Evolutionary conservation across 2,329 filamentous ascomycete genomes (phyloP).

Genomic region (Pseudogymnoascus sp.): DNA sequence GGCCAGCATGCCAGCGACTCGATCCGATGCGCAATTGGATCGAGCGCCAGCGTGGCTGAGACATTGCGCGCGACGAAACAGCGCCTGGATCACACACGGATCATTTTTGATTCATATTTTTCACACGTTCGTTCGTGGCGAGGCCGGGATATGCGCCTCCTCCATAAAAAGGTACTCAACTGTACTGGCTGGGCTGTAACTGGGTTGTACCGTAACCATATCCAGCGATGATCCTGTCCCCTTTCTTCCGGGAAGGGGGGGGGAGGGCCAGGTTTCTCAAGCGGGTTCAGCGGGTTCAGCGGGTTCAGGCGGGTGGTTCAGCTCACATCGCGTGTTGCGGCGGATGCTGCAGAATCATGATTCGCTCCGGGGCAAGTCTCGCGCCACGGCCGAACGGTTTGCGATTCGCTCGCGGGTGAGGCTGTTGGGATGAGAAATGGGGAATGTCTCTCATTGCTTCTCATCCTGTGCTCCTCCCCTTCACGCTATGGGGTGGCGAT

Average conservation of each 20-base stretch:
- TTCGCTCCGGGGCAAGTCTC: background rate
- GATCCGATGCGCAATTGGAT: conserved; percentile 5
- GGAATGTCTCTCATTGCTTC: background rate
- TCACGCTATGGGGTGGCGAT: background rate
- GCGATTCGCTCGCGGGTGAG: background rate
- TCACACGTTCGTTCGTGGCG: background rate
- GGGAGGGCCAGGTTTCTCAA: background rate
- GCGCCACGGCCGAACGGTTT: conserved; percentile 2
- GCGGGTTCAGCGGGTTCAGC: background rate
- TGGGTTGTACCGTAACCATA: background rate
- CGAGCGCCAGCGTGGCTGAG: background rate
- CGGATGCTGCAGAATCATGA: background rate
- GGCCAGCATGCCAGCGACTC: background rate
- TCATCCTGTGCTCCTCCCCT: background rate
- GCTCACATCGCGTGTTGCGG: conserved; percentile 4
- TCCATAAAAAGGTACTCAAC: too few species aligned
- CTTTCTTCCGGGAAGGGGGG: background rate
- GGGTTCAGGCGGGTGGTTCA: background rate
- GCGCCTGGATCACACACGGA: background rate
- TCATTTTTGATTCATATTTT: conserved; percentile 1
- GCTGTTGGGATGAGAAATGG: background rate
- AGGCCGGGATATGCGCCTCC: background rate
- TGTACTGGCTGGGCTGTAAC: background rate
- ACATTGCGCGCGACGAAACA: conserved; percentile 6
- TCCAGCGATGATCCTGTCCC: conserved; percentile 2